Conservation (phyloP, 2,329 filamentous ascomycete species). For the Madurella fahalii region DNA sequence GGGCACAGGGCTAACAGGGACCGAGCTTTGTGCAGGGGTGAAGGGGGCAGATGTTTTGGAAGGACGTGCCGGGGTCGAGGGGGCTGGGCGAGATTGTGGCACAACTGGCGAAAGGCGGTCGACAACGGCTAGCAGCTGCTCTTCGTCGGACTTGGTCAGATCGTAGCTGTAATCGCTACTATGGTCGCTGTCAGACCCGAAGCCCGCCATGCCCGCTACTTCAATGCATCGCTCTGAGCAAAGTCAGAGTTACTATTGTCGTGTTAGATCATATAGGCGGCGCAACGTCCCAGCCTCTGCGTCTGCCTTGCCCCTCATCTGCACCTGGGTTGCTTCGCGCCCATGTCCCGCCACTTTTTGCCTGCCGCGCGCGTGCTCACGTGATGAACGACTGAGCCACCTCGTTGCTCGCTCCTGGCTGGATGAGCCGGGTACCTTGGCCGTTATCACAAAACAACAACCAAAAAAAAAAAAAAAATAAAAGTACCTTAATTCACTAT, state of each 20-base stretch:
- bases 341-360: background rate
- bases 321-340: background rate
- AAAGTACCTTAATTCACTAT: too few species aligned
- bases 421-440: too few species aligned
- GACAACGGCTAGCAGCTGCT: constrained; percentile 33
- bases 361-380: constrained; percentile 9
- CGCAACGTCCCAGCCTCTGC: background rate
- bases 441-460: too few species aligned
- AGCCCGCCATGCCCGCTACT: constrained; percentile 18
- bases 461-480: too few species aligned
- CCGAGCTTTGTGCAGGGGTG: background rate
- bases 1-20: background rate
- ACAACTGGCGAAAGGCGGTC: constrained; percentile 17
- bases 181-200: constrained; percentile 15
- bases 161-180: constrained; percentile 44
- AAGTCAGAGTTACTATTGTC: background rate
- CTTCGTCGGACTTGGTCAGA: constrained; percentile 45
- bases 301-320: background rate
- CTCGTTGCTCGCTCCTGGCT: too few species aligned
- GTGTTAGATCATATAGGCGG: background rate
- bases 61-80: background rate
- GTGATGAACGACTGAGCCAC: constrained; percentile 2
- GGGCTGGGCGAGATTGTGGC: constrained; percentile 6
- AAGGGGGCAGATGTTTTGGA: background rate
- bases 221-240: background rate